Percentiles rank a stretch among this genome's conserved stretches.
phyloP scores from a whole-genome alignment of 2,329 filamentous ascomycete genomes.

The Seiridium cupressi region DNA sequence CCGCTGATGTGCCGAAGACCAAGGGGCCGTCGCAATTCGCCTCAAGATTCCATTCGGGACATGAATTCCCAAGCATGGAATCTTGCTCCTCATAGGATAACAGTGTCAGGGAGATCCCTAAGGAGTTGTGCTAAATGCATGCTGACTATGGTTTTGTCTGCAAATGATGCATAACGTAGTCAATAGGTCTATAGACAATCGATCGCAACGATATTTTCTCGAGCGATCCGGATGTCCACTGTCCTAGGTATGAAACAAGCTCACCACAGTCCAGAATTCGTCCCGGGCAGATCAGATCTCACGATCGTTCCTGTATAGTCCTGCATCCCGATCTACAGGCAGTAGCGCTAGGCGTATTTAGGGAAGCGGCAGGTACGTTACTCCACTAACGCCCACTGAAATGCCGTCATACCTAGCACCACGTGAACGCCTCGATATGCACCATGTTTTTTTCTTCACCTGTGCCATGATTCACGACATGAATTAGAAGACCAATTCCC shows the following conservation, averaged over 20 bases:
- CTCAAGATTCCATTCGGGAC: too few relatives aligned
- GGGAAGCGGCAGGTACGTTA: not conserved
- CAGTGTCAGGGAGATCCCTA: too few relatives aligned
- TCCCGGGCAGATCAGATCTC: not conserved
- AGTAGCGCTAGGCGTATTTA: not conserved
- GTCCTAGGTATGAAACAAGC: not conserved
- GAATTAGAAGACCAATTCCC: not conserved
- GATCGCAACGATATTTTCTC: too few relatives aligned
- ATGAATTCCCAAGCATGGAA: too few relatives aligned
- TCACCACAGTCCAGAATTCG: not conserved
- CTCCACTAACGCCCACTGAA: not conserved
- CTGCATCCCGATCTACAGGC: not conserved
- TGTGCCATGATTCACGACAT: not conserved
- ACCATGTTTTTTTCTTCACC: not conserved
- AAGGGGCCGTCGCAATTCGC: too few relatives aligned
- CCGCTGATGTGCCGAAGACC: too few relatives aligned
- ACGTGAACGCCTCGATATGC: not conserved
- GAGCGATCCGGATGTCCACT: too few relatives aligned
- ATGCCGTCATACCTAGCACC: constrained; percentile 1
- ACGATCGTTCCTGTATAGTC: not conserved
- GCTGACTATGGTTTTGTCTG: too few relatives aligned
- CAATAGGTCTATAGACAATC: too few relatives aligned
- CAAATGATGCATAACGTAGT: too few relatives aligned
- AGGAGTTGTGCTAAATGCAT: too few relatives aligned
- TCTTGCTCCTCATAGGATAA: too few relatives aligned